phyloP scores from a whole-genome alignment of 257 asterid genomes.

The Solanum infundibuliforme region DNA sequence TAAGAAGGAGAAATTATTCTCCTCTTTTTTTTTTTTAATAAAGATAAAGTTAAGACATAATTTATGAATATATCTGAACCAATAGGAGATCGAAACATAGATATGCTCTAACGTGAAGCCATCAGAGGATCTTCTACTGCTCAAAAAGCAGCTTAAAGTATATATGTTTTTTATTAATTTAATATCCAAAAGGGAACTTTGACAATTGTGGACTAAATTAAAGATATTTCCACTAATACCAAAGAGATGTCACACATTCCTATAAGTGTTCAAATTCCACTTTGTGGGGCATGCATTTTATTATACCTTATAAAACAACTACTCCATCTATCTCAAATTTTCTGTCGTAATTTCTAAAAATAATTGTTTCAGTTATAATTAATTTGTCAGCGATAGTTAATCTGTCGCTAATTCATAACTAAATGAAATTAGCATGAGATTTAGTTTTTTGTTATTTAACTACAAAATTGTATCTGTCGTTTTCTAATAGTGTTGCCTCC shows the following conservation, averaged over 20 bases:
- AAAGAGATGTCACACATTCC: slow-evolving; percentile 13
- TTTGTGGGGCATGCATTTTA: background rate
- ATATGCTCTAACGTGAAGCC: slow-evolving; percentile 21
- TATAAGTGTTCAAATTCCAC: background rate
- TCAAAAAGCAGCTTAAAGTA: slow-evolving; percentile 42
- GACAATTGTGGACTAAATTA: slow-evolving; percentile 15
- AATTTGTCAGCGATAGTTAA: too few species aligned
- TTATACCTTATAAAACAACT: background rate
- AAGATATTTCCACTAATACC: background rate
- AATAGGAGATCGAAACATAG: slow-evolving; percentile 12
- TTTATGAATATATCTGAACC: slow-evolving; percentile 9
- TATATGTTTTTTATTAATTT: slow-evolving; percentile 41
- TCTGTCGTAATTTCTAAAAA: too few species aligned
- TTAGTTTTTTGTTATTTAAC: background rate
- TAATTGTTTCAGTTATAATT: too few species aligned
- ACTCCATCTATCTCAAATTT: too few species aligned
- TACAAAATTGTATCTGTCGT: too few species aligned
- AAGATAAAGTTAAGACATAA: background rate
- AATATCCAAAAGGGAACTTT: slow-evolving; percentile 7
- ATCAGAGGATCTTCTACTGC: slow-evolving; percentile 49
- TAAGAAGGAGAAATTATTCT: background rate
- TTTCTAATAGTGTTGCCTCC: background rate
- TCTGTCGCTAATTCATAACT: background rate
- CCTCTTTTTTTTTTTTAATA: background rate
- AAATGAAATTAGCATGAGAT: too few species aligned